phyloP scores from a whole-genome alignment of 2,329 filamentous ascomycete genomes.

The Fusarium gaditjirri region DNA sequence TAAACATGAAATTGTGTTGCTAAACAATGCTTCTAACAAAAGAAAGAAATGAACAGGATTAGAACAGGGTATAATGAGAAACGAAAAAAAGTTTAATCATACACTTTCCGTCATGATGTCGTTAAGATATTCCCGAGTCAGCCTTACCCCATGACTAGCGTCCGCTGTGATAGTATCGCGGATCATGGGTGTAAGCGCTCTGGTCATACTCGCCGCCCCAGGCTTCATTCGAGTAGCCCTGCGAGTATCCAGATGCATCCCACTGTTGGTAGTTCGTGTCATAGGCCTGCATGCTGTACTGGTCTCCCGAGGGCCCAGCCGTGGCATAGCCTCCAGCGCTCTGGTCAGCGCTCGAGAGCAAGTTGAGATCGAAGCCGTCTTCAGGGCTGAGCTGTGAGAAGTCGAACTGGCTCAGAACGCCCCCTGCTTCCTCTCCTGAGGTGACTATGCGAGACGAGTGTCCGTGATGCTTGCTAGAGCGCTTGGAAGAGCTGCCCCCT shows the following conservation, averaged over 20 bases:
- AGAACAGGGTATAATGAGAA: constrained; percentile 31
- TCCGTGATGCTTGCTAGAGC: constrained; percentile 31
- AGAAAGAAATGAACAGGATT: constrained; percentile 16
- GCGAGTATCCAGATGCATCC: constrained; percentile 29
- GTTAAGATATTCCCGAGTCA: constrained; percentile 22
- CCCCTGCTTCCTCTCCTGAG: constrained; percentile 35
- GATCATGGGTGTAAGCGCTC: constrained; percentile 36
- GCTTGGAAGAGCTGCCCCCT: constrained; percentile 38
- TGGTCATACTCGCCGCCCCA: constrained; percentile 39
- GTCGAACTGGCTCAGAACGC: constrained; percentile 43
- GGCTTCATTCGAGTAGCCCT: constrained; percentile 29
- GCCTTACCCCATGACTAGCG: constrained; percentile 24
- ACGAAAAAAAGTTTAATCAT: constrained; percentile 11
- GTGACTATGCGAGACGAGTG: constrained; percentile 33
- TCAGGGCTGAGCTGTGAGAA: constrained; percentile 45
- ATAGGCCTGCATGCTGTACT: constrained; percentile 29
- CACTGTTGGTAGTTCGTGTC: constrained; percentile 31
- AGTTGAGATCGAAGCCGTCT: constrained; percentile 46
- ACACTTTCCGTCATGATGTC: constrained; percentile 34
- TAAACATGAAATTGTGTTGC: background rate
- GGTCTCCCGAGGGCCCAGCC: constrained; percentile 32
- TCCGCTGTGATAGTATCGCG: constrained; percentile 28
- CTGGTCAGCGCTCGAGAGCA: constrained; percentile 37
- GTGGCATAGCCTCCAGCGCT: constrained; percentile 39
- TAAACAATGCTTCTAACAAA: constrained; percentile 11